Percentiles rank a stretch among this genome's conserved stretches.
Evolutionary conservation across 1,284 basidiomycete species (phyloP).

Genomic region (Lentinus polychrous): DNA sequence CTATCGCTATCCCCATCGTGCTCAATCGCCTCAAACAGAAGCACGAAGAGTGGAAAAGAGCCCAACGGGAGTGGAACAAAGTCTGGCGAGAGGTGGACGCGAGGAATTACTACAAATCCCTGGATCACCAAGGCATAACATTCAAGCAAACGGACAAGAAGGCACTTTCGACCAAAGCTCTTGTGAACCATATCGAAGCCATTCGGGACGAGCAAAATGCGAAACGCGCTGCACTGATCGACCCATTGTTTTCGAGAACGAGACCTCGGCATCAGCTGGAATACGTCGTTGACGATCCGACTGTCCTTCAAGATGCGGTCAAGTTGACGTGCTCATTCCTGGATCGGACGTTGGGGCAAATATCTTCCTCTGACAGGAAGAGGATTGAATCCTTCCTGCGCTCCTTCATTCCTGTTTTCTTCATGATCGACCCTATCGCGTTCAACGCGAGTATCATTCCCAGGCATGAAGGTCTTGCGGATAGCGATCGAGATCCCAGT

Average conservation of each 20-base stretch:
- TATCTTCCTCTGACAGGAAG: conserved; percentile 74
- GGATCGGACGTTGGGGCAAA: conserved; percentile 74
- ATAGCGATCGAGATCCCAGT: conserved; percentile 37
- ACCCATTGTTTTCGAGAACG: conserved; percentile 22
- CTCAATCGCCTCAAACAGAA: conserved; percentile 88
- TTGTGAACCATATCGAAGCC: conserved; percentile 85
- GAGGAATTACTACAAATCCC: conserved; percentile 95
- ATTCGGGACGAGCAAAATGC: conserved; percentile 66
- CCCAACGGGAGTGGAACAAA: conserved; percentile 93
- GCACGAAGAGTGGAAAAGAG: conserved; percentile 96
- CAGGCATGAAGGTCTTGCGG: conserved; percentile 47
- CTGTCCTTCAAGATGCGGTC: conserved; percentile 84
- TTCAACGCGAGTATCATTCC: conserved; percentile 30
- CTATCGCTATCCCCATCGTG: conserved; percentile 88
- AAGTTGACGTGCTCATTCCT: conserved; percentile 89
- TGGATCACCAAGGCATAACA: conserved; percentile 92
- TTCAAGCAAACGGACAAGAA: conserved; percentile 98
- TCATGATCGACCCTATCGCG: conserved; percentile 70
- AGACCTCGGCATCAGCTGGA: conserved; percentile 55
- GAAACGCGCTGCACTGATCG: conserved; percentile 14
- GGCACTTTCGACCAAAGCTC: conserved; percentile 83
- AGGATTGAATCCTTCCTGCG: conserved; percentile 84
- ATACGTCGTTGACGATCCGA: conserved; percentile 73
- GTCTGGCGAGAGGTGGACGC: conserved; percentile 97
- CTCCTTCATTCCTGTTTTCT: conserved; percentile 79